Conservation (phyloP, 179 eudicot species). For the Heliamphora pulchella region DNA sequence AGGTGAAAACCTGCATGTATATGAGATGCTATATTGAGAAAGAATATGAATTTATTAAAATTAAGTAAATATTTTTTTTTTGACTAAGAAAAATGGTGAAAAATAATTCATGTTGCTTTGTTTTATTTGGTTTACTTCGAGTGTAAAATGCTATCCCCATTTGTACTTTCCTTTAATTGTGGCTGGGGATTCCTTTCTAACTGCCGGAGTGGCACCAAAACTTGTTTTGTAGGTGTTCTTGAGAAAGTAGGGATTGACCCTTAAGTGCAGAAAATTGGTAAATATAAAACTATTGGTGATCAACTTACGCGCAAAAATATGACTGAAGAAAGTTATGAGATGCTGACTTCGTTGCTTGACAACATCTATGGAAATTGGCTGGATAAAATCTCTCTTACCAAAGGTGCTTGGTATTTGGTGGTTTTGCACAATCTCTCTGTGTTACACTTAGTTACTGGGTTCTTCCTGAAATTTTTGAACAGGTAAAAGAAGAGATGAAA, state of each 20-base stretch:
- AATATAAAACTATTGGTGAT: slow-evolving; percentile 86
- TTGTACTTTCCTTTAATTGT: not conserved
- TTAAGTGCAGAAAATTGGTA: slow-evolving; percentile 85
- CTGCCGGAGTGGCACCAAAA: slow-evolving; percentile 12
- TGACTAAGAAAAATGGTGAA: too few relatives aligned
- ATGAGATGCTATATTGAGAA: too few relatives aligned
- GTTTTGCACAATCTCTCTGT: not conserved
- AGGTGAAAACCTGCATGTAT: too few relatives aligned
- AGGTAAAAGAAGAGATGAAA: slow-evolving; percentile 72
- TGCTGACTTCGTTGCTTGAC: slow-evolving; percentile 80
- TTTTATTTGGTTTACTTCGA: too few relatives aligned
- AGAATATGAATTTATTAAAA: too few relatives aligned
- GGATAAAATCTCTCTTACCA: slow-evolving; percentile 50
- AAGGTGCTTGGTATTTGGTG: slow-evolving; percentile 39
- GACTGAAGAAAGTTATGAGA: slow-evolving; percentile 83
- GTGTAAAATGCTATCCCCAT: not conserved
- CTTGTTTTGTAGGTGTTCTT: slow-evolving; percentile 56
- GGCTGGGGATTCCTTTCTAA: slow-evolving; percentile 19
- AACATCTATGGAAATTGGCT: slow-evolving; percentile 81
- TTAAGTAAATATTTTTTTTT: too few relatives aligned
- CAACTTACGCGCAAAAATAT: slow-evolving; percentile 71
- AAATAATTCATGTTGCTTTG: too few relatives aligned
- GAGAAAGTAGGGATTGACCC: slow-evolving; percentile 87
- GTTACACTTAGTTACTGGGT: slow-evolving; percentile 25
- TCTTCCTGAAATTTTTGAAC: slow-evolving; percentile 27